These are phyloP conservation scores for Epicoccum sorghinum DNA, from an alignment of 2,329 filamentous ascomycete species.

Conservation along the genomic window DNA sequence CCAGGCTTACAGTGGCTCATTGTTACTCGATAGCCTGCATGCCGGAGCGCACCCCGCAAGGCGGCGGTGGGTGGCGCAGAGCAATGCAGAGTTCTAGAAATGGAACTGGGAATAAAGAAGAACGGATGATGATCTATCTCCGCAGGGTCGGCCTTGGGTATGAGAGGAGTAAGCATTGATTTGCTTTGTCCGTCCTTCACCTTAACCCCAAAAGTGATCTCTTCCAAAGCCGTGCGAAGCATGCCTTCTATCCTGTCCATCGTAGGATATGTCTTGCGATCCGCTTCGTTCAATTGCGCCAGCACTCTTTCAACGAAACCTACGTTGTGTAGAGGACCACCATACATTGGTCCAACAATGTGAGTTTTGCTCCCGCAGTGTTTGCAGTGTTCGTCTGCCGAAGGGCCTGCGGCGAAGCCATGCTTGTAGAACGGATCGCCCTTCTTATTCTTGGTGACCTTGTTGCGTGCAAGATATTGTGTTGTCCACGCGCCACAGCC, in stretches of 20 bases:
- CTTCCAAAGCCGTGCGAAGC: conserved; percentile 86
- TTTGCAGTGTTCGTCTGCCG: conserved; percentile 69
- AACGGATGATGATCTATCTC: conserved; percentile 77
- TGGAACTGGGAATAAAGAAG: conserved; percentile 77
- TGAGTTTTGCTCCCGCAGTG: conserved; percentile 90
- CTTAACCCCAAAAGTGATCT: conserved; percentile 53
- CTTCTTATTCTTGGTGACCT: conserved; percentile 70
- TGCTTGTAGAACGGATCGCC: conserved; percentile 76
- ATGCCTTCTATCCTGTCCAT: conserved; percentile 85
- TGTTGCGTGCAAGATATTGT: conserved; percentile 77
- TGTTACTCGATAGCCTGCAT: conserved; percentile 80
- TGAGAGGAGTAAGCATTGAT: conserved; percentile 44
- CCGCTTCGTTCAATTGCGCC: conserved; percentile 69
- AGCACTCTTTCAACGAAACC: conserved; percentile 83
- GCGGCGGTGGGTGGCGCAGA: conserved; percentile 78
- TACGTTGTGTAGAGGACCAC: conserved; percentile 82
- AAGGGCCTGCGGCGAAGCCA: conserved; percentile 73
- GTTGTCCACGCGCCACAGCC: conserved; percentile 93
- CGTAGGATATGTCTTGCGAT: conserved; percentile 77
- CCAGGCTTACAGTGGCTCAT: conserved; percentile 89
- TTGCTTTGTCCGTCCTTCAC: conserved; percentile 26
- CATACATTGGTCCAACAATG: conserved; percentile 93
- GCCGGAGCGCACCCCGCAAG: conserved; percentile 79
- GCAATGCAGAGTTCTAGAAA: conserved; percentile 80
- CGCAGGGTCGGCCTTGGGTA: conserved; percentile 44